Conservation (phyloP, 441 rosid species). For the Populus trichocarpa region DNA sequence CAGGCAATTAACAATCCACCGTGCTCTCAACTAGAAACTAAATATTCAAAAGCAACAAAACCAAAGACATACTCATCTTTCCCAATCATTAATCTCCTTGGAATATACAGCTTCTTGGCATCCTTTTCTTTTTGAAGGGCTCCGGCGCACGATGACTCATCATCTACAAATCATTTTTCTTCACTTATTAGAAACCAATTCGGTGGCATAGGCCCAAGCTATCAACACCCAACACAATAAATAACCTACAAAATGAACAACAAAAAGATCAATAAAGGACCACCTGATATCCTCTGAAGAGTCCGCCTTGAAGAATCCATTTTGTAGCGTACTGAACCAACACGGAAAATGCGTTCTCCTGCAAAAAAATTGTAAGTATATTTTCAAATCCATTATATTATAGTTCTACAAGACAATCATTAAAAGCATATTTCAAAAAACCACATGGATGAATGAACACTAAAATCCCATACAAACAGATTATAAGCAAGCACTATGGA, state of each 20-base stretch:
- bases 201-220: neutral
- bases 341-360: constrained; percentile 82
- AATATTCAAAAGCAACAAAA: constrained; percentile 4
- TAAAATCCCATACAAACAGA: neutral
- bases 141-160: constrained; percentile 39
- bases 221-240: neutral
- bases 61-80: constrained; percentile 70
- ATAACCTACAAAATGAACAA: constrained; percentile 1
- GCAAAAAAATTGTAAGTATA: constrained; percentile 14
- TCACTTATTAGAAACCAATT: constrained; percentile 13
- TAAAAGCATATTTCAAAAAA: neutral
- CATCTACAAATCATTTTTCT: constrained; percentile 43
- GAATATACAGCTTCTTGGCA: constrained; percentile 62
- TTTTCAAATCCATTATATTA: neutral
- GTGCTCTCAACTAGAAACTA: neutral
- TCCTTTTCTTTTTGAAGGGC: constrained; percentile 35
- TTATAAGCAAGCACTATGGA: neutral
- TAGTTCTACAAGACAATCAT: neutral
- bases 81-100: constrained; percentile 90
- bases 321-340: constrained; percentile 82
- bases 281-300: constrained; percentile 91
- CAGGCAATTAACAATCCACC: neutral
- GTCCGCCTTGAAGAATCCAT: constrained; percentile 95
- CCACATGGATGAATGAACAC: neutral
- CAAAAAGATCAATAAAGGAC: constrained; percentile 19